phyloP scores from a whole-genome alignment of 2,329 filamentous ascomycete genomes.

The Sporothrix schenckii region DNA sequence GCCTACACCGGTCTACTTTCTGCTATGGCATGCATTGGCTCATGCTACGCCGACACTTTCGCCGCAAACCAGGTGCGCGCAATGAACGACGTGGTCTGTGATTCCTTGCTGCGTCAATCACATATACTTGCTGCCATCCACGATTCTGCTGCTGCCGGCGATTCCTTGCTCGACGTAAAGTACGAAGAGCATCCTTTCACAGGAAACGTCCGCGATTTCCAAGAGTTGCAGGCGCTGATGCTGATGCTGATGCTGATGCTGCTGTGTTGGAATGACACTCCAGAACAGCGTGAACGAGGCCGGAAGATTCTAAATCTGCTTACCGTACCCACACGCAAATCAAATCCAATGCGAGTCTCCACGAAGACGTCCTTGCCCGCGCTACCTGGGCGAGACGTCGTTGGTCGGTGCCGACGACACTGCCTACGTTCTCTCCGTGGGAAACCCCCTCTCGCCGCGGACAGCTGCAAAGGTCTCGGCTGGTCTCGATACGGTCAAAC shows the following conservation, averaged over 20 bases:
- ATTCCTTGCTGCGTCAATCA: slow-evolving; percentile 61
- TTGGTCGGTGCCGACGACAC: slow-evolving; percentile 49
- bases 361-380: slow-evolving; percentile 21
- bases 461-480: slow-evolving; percentile 54
- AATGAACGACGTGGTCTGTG: slow-evolving; percentile 66
- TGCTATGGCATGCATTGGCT: slow-evolving; percentile 72
- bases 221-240: slow-evolving; percentile 69
- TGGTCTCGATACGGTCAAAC: slow-evolving; percentile 73
- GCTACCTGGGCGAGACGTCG: background rate
- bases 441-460: slow-evolving; percentile 50
- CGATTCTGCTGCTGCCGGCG: slow-evolving; percentile 38
- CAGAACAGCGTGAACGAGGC: slow-evolving; percentile 65
- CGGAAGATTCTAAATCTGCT: slow-evolving; percentile 61
- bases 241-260: slow-evolving; percentile 65
- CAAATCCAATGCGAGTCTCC: slow-evolving; percentile 59
- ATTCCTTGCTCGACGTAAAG: slow-evolving; percentile 42
- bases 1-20: slow-evolving; percentile 69
- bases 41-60: slow-evolving; percentile 70
- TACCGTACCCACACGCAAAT: slow-evolving; percentile 60
- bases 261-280: slow-evolving; percentile 71
- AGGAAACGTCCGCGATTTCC: slow-evolving; percentile 52
- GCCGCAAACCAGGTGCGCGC: slow-evolving; percentile 64
- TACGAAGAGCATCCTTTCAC: slow-evolving; percentile 46
- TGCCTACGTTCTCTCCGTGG: slow-evolving; percentile 52
- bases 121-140: slow-evolving; percentile 53